Evolutionary conservation across 192 early-diverging fungal species (phyloP).

Genomic region (Rhizophlyctis rosea): DNA sequence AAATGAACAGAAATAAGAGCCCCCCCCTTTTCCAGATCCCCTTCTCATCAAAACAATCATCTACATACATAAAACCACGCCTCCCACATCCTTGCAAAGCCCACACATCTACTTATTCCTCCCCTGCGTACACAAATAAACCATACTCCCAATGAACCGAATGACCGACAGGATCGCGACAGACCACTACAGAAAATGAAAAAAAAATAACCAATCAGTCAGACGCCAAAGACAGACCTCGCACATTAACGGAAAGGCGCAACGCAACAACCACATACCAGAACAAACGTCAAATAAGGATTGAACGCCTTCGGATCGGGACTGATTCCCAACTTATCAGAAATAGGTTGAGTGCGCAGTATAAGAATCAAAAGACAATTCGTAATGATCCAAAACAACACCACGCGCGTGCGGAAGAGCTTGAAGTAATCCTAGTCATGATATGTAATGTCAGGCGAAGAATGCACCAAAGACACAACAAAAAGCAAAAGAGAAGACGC

Average conservation of each 20-base stretch:
- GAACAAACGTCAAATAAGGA: slow-evolving; percentile 35
- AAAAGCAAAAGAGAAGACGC: slow-evolving; percentile 1
- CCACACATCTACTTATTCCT: no score
- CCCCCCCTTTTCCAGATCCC: no score
- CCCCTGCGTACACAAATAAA: slow-evolving; percentile 25
- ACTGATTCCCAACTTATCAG: slow-evolving; percentile 23
- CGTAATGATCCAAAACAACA: slow-evolving; percentile 44
- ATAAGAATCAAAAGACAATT: slow-evolving; percentile 41
- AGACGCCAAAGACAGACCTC: no score
- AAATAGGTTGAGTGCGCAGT: slow-evolving; percentile 32
- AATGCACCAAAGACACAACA: neutral
- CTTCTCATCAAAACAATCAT: no score
- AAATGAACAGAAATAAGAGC: no score
- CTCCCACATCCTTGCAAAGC: no score
- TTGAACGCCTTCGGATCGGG: slow-evolving; percentile 18
- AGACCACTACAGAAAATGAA: slow-evolving; percentile 48
- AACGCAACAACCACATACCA: neutral
- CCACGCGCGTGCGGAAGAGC: slow-evolving; percentile 48
- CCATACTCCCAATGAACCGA: slow-evolving; percentile 70
- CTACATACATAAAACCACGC: no score
- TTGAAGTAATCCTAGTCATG: slow-evolving; percentile 52
- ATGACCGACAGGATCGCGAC: slow-evolving; percentile 68
- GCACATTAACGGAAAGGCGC: neutral
- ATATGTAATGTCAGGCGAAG: slow-evolving; percentile 1
- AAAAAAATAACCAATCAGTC: no score